Evolutionary conservation across 2,329 filamentous ascomycete species (phyloP).

Genomic region (Neofusicoccum cordaticola): DNA sequence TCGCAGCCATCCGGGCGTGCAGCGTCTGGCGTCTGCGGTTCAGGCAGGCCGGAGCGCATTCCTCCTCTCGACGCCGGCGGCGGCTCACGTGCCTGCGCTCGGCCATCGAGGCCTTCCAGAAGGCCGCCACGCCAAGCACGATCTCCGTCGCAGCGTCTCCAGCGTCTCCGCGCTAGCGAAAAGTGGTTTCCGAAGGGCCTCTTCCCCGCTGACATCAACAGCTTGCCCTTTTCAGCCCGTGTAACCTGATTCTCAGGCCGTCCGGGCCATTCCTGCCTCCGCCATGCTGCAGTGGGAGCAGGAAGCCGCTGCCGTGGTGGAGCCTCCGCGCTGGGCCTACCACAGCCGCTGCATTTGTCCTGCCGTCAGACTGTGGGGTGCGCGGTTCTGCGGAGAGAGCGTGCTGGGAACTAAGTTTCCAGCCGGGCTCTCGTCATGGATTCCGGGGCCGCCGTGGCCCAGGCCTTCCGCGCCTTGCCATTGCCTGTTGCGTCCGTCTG

Average conservation of each 20-base stretch:
- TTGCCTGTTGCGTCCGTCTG: neutral
- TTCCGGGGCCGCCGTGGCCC: slow-evolving; percentile 12
- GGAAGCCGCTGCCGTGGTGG: neutral
- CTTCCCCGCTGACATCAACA: slow-evolving; percentile 17
- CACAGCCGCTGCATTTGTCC: neutral
- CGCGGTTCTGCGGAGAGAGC: neutral
- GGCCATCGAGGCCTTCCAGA: slow-evolving; percentile 11
- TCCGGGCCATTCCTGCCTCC: slow-evolving; percentile 6
- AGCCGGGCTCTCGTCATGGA: slow-evolving; percentile 16
- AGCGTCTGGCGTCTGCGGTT: neutral
- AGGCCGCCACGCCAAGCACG: neutral
- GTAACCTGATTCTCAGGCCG: slow-evolving; percentile 13
- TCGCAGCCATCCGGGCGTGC: neutral
- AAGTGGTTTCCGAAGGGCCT: slow-evolving; percentile 16
- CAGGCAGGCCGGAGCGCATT: slow-evolving; percentile 8
- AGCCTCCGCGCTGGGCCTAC: neutral
- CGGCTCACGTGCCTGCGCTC: too few relatives aligned
- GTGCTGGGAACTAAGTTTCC: slow-evolving; percentile 17
- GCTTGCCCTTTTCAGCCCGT: slow-evolving; percentile 3
- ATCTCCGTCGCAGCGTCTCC: neutral
- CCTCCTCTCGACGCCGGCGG: neutral
- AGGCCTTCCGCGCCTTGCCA: neutral
- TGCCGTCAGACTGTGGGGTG: slow-evolving; percentile 13
- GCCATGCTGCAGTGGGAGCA: neutral
- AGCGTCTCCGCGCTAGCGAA: slow-evolving; percentile 15